Conservation (phyloP, 2,329 filamentous ascomycete genomes). For the Colletotrichum siamense region DNA sequence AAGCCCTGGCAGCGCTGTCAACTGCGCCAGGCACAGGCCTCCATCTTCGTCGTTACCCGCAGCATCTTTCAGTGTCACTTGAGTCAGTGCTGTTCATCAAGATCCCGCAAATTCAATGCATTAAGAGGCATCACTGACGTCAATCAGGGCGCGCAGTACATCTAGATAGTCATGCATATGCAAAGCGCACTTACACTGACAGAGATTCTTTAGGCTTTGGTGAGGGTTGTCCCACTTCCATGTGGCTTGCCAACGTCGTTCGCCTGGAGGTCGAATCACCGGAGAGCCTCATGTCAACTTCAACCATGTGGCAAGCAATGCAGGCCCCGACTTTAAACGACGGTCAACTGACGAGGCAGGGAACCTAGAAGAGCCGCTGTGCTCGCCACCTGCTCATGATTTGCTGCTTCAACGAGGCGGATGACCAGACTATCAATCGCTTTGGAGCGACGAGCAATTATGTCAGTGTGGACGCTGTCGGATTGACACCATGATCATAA, state of each 20-base stretch:
- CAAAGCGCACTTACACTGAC: background rate
- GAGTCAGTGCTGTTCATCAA: background rate
- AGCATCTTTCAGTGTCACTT: background rate
- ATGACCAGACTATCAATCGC: background rate
- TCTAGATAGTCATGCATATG: background rate
- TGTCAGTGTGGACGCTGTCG: background rate
- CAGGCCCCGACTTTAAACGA: background rate
- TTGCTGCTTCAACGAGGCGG: background rate
- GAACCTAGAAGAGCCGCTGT: background rate
- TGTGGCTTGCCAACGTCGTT: background rate
- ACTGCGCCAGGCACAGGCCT: background rate
- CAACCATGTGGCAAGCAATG: background rate
- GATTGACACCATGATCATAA: fast-evolving
- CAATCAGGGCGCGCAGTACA: background rate
- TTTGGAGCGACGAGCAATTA: background rate
- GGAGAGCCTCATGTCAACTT: background rate
- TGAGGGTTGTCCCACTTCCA: background rate
- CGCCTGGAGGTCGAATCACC: background rate
- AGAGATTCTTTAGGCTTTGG: background rate
- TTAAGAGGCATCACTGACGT: background rate
- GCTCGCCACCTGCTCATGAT: background rate
- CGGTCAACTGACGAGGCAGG: background rate
- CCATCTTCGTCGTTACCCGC: background rate
- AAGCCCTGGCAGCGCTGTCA: background rate
- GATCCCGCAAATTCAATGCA: background rate